phyloP scores from a whole-genome alignment of 129 eudicot genomes.

The Escallonia herrerae region DNA sequence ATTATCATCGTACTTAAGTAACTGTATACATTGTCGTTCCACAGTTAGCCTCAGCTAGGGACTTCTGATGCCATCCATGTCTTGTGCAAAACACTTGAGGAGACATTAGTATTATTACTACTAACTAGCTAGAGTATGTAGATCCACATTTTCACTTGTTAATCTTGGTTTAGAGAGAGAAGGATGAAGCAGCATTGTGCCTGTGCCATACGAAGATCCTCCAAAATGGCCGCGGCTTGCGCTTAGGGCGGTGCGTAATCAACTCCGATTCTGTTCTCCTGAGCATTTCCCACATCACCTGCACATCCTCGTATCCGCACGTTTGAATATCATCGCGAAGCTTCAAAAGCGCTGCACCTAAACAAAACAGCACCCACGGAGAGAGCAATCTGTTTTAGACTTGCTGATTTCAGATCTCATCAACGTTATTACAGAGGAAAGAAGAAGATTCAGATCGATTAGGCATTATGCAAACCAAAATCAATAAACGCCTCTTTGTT shows the following conservation, averaged over 20 bases:
- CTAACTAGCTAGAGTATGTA: constrained; percentile 2
- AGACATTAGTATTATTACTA: neutral
- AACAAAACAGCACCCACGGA: neutral
- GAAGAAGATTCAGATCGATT: too few species aligned
- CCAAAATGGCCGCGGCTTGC: constrained; percentile 52
- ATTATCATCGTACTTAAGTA: too few species aligned
- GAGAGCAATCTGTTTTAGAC: too few species aligned
- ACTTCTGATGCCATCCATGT: constrained; percentile 20
- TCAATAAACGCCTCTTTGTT: too few species aligned
- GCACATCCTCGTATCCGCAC: constrained; percentile 83
- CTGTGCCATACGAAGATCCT: constrained; percentile 52
- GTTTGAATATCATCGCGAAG: constrained; percentile 76
- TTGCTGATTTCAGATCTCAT: too few species aligned
- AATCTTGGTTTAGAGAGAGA: constrained; percentile 42
- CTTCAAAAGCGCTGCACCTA: constrained; percentile 66
- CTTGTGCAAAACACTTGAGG: constrained; percentile 25
- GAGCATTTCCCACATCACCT: constrained; percentile 94
- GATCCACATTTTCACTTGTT: constrained; percentile 7
- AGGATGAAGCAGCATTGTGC: constrained; percentile 29
- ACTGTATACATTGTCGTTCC: neutral
- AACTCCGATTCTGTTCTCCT: constrained; percentile 61
- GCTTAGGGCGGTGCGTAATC: constrained; percentile 30
- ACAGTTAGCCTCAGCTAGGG: constrained; percentile 1
- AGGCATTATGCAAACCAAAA: too few species aligned
- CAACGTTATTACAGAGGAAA: too few species aligned